These are phyloP conservation scores for Colletotrichum sp. DNA, from an alignment of 2,329 filamentous ascomycete species.

Conservation along the genomic window DNA sequence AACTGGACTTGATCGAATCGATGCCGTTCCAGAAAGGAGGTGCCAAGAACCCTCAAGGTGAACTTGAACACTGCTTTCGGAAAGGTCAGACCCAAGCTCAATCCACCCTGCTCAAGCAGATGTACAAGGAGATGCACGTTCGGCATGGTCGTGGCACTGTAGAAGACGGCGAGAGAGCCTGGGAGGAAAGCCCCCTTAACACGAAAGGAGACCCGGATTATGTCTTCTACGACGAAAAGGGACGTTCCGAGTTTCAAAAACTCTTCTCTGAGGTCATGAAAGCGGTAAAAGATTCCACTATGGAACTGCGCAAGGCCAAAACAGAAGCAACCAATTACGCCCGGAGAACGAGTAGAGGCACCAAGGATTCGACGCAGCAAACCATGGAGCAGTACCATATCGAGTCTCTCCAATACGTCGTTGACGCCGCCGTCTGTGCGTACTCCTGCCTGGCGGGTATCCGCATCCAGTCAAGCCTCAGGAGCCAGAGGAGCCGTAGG, in stretches of 20 bases:
- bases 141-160: background rate
- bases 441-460: background rate
- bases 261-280: background rate
- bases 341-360: background rate
- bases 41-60: background rate
- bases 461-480: background rate
- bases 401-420: background rate
- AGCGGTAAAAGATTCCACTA: background rate
- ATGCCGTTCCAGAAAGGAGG: background rate
- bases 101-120: background rate
- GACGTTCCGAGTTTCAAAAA: background rate
- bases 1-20: background rate
- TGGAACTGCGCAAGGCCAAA: background rate
- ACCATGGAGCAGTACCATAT: background rate
- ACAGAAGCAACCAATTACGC: background rate
- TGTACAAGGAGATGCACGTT: background rate
- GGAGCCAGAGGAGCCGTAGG: background rate
- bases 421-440: background rate
- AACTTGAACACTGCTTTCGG: background rate
- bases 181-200: background rate
- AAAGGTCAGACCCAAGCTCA: background rate
- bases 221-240: background rate
- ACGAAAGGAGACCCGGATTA: background rate
- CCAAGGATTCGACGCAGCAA: background rate
- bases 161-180: background rate